These are phyloP conservation scores for Yamadazyma pseudoaaseri DNA, from an alignment of 1,139 yeast species.

Conservation along the genomic window DNA sequence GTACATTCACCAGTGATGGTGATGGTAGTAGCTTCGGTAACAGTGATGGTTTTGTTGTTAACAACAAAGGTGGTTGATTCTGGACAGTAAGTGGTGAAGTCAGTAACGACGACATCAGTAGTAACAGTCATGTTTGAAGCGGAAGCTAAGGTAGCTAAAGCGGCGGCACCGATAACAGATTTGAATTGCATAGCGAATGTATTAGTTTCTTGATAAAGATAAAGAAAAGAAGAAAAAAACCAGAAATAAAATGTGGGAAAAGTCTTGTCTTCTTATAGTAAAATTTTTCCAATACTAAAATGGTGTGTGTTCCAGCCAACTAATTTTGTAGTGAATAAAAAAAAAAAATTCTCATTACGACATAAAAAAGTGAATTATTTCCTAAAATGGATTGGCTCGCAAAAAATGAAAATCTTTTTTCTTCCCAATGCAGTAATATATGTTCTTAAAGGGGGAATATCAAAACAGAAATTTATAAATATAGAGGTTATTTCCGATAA, in stretches of 20 bases:
- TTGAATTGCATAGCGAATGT: slow-evolving; percentile 41
- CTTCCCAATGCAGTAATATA: no score
- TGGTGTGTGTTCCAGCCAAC: no score
- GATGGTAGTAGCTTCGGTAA: slow-evolving; percentile 45
- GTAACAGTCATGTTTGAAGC: slow-evolving; percentile 44
- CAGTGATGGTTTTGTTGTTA: slow-evolving; percentile 48
- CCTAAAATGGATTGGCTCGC: no score
- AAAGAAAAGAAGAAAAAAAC: slow-evolving; percentile 1
- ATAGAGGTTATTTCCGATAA: no score
- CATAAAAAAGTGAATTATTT: not conserved
- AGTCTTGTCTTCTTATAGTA: slow-evolving; percentile 5
- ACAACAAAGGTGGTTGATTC: slow-evolving; percentile 38
- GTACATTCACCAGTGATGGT: slow-evolving; percentile 49
- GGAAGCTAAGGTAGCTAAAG: slow-evolving; percentile 39
- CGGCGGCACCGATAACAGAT: slow-evolving; percentile 37
- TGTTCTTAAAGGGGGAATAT: no score
- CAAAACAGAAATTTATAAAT: no score
- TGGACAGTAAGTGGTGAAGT: slow-evolving; percentile 50
- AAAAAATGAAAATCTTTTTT: no score
- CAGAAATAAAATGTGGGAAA: slow-evolving; percentile 3
- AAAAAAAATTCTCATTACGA: not conserved
- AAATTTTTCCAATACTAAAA: no score
- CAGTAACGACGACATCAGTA: slow-evolving; percentile 44
- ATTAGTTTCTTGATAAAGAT: slow-evolving; percentile 6
- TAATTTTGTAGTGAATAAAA: not conserved